Evolutionary conservation across 495 filamentous ascomycete species (phyloP), one percentile per base, ranked within the genome.

Genomic region (Echria macrotheca): DNA sequence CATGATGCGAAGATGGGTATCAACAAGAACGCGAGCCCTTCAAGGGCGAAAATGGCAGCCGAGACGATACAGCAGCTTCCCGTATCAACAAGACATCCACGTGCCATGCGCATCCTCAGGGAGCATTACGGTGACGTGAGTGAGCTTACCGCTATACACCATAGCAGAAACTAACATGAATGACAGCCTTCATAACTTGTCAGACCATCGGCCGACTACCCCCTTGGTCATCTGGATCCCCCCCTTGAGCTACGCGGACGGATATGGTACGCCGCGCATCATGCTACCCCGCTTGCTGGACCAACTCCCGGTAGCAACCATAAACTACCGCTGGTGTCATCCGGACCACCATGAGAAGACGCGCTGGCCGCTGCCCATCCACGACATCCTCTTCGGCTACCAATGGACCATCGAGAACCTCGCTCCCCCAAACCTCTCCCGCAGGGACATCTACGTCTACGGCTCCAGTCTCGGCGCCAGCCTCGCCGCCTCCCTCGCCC

Each of bases 381-480:
- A 78, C 54, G 76, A 80, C 49, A 56, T 65, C 5, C 48, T 57
- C 22, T 69, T 58, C 49, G 75, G 68, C 24, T 78, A 76, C 55
- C 53, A 61, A 19, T 77, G 68, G 68, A 66, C 73, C 25, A 24
- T 56, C 37, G 36, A 60, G 23, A 69, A 72, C 26, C 60, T 75
- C n/a, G 42, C 44, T 0, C 58, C 60, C 0, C 32, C 53, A 0
- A 24, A 10, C 17, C 29, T 49, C 50, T 50, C 11, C 10, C 64
- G 60, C 17, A 63, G 68, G 0, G 58, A 68, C 19, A 51, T 77
- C 40, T 71, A 75, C 37, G 56, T 80, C 26, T 74, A 67, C 54
- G 73, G 75, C 24, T 71, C 72, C 12, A 71, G 70, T 51, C 66
- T 79, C 0, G 73, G 77, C 21, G 77, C 73, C 23, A 60, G 68